Evolutionary conservation across 2,329 filamentous ascomycete genomes (phyloP).

Genomic region (Botrytis aclada): DNA sequence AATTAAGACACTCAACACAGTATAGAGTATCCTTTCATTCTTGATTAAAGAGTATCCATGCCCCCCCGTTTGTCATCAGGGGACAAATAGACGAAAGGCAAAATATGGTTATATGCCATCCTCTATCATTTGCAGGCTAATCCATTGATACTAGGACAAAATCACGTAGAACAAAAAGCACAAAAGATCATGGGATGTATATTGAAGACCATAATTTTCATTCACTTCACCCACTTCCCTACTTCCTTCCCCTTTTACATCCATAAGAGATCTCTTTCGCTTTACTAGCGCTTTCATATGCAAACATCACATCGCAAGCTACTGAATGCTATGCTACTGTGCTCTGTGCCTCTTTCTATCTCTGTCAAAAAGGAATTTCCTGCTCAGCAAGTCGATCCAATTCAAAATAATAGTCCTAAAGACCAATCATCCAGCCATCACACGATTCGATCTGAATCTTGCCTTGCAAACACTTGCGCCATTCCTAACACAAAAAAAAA

Average conservation of each 20-base stretch:
- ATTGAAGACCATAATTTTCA: background rate
- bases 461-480: background rate
- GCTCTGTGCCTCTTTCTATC: background rate
- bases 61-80: background rate
- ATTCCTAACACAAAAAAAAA: slow-evolving; percentile 9
- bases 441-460: background rate
- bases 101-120: background rate
- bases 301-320: slow-evolving; percentile 1
- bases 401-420: background rate
- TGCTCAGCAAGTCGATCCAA: slow-evolving; percentile 5
- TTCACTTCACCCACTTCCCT: background rate
- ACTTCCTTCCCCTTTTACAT: background rate
- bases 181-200: background rate
- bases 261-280: background rate
- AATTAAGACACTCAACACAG: background rate
- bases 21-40: background rate
- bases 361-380: background rate
- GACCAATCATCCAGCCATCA: background rate
- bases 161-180: background rate
- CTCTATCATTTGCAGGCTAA: too few relatives aligned
- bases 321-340: background rate
- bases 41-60: background rate
- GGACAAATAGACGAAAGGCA: background rate
- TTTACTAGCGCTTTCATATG: slow-evolving; percentile 5
- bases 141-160: background rate